Percentiles rank a stretch among this genome's conserved stretches.
phyloP scores from a whole-genome alignment of 805 yeast genomes.

The Helenozyma baotianmanensis region DNA sequence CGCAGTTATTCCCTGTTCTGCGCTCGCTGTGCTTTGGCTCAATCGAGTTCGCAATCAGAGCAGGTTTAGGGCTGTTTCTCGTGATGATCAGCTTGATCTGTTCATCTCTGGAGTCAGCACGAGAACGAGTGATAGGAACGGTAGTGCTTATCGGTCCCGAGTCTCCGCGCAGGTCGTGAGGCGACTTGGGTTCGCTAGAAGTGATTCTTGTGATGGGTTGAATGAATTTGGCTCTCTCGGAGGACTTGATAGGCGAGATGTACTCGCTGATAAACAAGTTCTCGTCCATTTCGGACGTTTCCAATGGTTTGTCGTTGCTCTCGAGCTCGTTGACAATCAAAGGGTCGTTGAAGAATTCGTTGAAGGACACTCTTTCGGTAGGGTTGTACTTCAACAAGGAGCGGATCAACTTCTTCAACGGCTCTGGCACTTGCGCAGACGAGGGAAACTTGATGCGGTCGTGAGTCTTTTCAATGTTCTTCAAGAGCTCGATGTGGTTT shows the following conservation, averaged over 20 bases:
- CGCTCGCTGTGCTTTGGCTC: constrained; percentile 13
- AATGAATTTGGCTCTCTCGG: constrained; percentile 18
- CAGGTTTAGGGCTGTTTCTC: constrained; percentile 43
- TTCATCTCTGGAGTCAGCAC: constrained; percentile 30
- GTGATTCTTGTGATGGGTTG: constrained; percentile 12
- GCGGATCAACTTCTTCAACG: constrained; percentile 65
- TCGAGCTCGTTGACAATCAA: constrained; percentile 54
- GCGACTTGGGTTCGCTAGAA: constrained; percentile 1
- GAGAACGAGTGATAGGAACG: constrained; percentile 3
- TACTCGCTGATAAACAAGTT: constrained; percentile 84
- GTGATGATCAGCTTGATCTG: constrained; percentile 41
- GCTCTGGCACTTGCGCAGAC: constrained; percentile 57
- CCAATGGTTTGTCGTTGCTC: constrained; percentile 54
- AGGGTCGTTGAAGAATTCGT: constrained; percentile 78
- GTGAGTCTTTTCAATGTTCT: constrained; percentile 77
- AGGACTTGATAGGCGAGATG: constrained; percentile 40
- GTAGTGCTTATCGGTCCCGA: no score
- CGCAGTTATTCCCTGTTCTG: constrained; percentile 16
- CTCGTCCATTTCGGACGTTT: constrained; percentile 66
- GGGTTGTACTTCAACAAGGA: constrained; percentile 80
- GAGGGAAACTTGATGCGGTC: constrained; percentile 77
- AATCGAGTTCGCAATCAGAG: constrained; percentile 21
- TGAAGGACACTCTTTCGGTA: constrained; percentile 79
- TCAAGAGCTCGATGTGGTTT: constrained; percentile 84
- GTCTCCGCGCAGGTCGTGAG: constrained; percentile 40